Conservation (phyloP, 2,329 filamentous ascomycete genomes). For the Torrubiella hemipterigena region DNA sequence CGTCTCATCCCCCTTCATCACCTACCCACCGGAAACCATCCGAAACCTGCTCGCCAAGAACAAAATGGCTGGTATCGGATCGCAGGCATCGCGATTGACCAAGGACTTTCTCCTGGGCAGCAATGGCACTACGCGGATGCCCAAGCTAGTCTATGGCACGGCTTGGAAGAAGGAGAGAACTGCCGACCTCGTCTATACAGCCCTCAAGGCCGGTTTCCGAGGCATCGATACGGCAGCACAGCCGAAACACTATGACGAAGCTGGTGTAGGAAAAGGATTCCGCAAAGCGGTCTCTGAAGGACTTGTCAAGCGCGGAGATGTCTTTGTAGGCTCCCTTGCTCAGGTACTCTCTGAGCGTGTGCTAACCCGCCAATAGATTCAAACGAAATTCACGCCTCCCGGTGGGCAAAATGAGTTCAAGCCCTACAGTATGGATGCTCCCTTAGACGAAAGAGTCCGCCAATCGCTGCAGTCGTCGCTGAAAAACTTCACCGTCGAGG, state of each 20-base stretch:
- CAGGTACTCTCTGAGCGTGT: background rate
- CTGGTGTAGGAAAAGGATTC: conserved; percentile 56
- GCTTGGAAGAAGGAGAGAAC: conserved; percentile 74
- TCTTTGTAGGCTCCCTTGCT: conserved; percentile 41
- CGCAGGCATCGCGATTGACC: conserved; percentile 18
- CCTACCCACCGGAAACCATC: background rate
- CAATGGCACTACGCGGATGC: conserved; percentile 24
- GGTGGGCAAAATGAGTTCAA: conserved; percentile 47
- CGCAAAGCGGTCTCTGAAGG: conserved; percentile 46
- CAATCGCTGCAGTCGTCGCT: conserved; percentile 58
- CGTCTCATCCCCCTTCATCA: background rate
- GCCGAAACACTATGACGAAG: conserved; percentile 66
- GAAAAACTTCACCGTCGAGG: conserved; percentile 40
- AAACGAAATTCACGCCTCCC: conserved; percentile 71
- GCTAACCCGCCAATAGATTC: conserved; percentile 36
- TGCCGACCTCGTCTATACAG: conserved; percentile 53
- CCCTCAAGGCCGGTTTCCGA: conserved; percentile 57
- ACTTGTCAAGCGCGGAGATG: conserved; percentile 38
- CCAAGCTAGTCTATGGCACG: conserved; percentile 60
- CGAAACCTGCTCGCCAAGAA: no score
- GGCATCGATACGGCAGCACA: conserved; percentile 70
- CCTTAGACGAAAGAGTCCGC: conserved; percentile 52
- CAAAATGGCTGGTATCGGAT: conserved; percentile 11
- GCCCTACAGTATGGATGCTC: conserved; percentile 48
- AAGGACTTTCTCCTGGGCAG: conserved; percentile 20